Evolutionary conservation across 2,329 filamentous ascomycete species (phyloP), one percentile per base, ranked within the genome.

Genomic region (Ophiocordyceps sinensis): DNA sequence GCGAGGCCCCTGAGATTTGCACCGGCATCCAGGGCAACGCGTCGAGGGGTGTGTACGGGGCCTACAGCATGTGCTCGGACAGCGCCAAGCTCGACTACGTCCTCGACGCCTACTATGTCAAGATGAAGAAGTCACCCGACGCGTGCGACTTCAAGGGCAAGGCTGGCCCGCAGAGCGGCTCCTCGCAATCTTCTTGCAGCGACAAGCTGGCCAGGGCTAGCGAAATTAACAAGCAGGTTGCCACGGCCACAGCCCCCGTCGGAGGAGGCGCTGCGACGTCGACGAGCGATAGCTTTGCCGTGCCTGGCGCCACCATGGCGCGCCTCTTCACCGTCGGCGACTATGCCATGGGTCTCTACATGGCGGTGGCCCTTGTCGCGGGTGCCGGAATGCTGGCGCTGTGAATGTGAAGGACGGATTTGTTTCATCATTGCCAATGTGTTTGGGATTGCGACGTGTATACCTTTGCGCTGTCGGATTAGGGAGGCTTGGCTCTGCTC

Each of bases 1-100:
- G 77, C 44, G 55, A 63, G 38, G 58, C 69, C 45, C 57, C 62
- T 37, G 55, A 59, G 28, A 70, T 73, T 49, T 91, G 85, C 64
- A 63, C 60, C 19, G 84, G 80, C 42, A 86, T 93, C 62, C 64
- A 23, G 0, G 43, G 44, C 49, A 62, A 65, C 43, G 61, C 66
- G 34, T 69, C 66, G 11, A 69, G 70, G 29, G 47, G 47, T 35
- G 41, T 40, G 14, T 91, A 84, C 60, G 85, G 85, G 51, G 74
- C 82, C 38, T 86, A 84, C 69, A 75, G 77, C 61, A 85, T 86
- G 77, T 93, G 85, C 69, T 68, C 70, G 50, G 55, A 74, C 52
- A 69, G 71, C 50, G 70, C 85, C 62, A 75, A 87, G 70, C 75
- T 93, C 34, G 75, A 75, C 43, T 87, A 75, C 58, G 81, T 77